These are phyloP conservation scores for Atalantia buxifolia DNA, from an alignment of 345 rosid genomes.

Conservation along the genomic window DNA sequence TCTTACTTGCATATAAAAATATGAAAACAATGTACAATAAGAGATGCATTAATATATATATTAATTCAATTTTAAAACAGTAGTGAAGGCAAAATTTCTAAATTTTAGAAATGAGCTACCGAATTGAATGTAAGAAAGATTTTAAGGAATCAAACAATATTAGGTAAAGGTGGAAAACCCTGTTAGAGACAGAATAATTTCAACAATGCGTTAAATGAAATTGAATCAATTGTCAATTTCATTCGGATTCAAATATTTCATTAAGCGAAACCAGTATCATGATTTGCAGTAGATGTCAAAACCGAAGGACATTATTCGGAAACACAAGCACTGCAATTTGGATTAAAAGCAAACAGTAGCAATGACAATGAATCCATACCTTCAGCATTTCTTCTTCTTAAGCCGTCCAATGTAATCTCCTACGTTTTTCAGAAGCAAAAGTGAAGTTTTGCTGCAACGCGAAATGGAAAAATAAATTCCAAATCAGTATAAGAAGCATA, in stretches of 20 bases:
- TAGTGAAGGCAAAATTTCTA: neutral
- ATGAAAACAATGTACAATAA: neutral
- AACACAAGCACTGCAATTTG: neutral
- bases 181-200: neutral
- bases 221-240: neutral
- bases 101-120: neutral
- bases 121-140: neutral
- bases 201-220: neutral
- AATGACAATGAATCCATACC: conserved; percentile 17
- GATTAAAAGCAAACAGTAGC: neutral
- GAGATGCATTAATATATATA: neutral
- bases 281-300: neutral
- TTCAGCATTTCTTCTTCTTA: conserved; percentile 45
- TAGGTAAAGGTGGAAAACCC: neutral
- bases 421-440: conserved; percentile 25
- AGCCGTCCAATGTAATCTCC: conserved; percentile 33
- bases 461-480: too few relatives aligned
- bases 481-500: too few relatives aligned
- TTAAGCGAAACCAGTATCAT: neutral
- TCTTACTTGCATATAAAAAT: neutral
- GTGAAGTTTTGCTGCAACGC: neutral
- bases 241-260: neutral
- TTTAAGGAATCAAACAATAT: neutral
- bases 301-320: neutral
- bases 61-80: neutral